Evolutionary conservation across 306 rosid genomes (phyloP).

Genomic region (Acacia melanoxylon): DNA sequence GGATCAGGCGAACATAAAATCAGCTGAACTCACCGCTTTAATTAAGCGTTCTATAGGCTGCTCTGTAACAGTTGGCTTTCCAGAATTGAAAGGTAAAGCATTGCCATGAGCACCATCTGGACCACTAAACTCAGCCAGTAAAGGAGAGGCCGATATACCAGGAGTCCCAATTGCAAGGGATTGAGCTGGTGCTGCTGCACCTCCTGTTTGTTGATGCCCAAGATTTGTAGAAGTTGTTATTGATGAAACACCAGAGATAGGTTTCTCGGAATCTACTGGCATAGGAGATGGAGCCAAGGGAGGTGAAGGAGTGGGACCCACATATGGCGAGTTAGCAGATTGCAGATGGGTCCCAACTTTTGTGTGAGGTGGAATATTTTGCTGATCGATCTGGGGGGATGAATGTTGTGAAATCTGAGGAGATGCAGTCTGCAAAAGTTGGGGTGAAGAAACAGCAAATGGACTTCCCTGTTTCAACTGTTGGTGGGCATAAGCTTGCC

Average conservation of each 20-base stretch:
- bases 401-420: constrained; percentile 95
- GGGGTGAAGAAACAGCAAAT: constrained; percentile 73
- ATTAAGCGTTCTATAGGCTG: constrained; percentile 89
- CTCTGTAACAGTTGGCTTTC: constrained; percentile 77
- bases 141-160: constrained; percentile 97
- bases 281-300: constrained; percentile 95
- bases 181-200: constrained; percentile 61
- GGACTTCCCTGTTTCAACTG: constrained; percentile 70
- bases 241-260: constrained; percentile 57
- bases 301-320: constrained; percentile 85
- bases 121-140: constrained; percentile 84
- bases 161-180: constrained; percentile 98
- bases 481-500: constrained; percentile 71
- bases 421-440: constrained; percentile 81
- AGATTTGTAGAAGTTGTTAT: constrained; percentile 65
- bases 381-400: constrained; percentile 97
- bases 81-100: constrained; percentile 59
- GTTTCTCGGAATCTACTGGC: constrained; percentile 91
- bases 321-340: constrained; percentile 86
- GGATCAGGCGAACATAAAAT: constrained; percentile 24
- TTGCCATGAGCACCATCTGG: constrained; percentile 76
- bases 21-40: constrained; percentile 70
- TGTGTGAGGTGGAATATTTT: constrained; percentile 58
- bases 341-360: constrained; percentile 90
- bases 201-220: constrained; percentile 69